Evolutionary conservation across 75 land plant species (phyloP).

Genomic region (Cupressus sempervirens): DNA sequence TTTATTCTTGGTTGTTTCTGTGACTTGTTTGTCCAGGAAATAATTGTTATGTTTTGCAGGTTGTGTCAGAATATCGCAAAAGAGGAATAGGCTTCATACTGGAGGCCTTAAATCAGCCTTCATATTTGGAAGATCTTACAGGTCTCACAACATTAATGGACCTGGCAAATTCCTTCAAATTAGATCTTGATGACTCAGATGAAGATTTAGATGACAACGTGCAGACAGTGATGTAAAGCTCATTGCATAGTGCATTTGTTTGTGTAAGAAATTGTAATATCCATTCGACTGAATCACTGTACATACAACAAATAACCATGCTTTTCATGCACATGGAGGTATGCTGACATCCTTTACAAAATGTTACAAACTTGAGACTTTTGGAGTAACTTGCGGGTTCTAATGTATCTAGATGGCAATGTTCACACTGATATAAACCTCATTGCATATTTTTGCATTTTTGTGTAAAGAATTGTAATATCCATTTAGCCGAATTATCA

Average conservation of each 20-base stretch:
- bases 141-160: conserved; percentile 86
- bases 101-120: conserved; percentile 82
- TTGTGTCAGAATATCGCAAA: conserved; percentile 70
- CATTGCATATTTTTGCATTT: background rate
- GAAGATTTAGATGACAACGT: conserved; percentile 34
- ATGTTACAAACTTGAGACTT: background rate
- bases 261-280: background rate
- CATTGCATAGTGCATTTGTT: background rate
- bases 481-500: background rate
- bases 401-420: conserved; percentile 24
- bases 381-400: background rate
- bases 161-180: conserved; percentile 43
- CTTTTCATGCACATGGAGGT: background rate
- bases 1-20: background rate
- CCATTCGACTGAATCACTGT: background rate
- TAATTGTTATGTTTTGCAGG: conserved; percentile 39
- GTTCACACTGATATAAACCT: background rate
- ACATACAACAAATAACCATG: background rate
- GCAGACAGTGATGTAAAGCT: background rate
- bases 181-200: conserved; percentile 74
- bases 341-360: background rate
- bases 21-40: background rate
- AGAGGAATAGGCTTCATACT: conserved; percentile 82
- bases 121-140: conserved; percentile 92
- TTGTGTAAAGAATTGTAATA: background rate